These are phyloP conservation scores for Leccinum sublutescens DNA, from an alignment of 768 basidiomycete species.

Conservation along the genomic window DNA sequence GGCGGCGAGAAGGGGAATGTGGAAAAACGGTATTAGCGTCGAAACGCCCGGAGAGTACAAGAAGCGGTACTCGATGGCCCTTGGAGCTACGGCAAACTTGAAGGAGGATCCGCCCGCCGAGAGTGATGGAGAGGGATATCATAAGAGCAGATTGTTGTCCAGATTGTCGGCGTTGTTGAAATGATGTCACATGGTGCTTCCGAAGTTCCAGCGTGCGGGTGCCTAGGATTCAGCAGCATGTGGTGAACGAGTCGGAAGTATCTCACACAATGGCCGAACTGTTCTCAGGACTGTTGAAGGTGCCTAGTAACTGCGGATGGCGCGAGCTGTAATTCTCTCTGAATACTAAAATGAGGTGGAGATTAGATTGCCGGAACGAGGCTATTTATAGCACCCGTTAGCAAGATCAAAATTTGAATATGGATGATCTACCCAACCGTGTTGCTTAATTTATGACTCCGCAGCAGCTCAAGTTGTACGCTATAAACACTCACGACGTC, in stretches of 20 bases:
- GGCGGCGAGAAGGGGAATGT: conserved; percentile 67
- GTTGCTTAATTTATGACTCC: conserved; percentile 16
- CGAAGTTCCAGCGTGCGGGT: neutral
- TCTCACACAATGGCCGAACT: neutral
- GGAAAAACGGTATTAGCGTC: conserved; percentile 49
- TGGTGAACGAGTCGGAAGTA: neutral
- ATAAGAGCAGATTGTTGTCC: conserved; percentile 4
- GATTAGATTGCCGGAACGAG: neutral
- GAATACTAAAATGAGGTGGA: neutral
- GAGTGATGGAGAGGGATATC: neutral
- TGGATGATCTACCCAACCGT: neutral
- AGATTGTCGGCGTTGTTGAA: conserved; percentile 10
- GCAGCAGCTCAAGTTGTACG: conserved; percentile 10
- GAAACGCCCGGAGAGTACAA: conserved; percentile 86
- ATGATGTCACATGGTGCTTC: neutral
- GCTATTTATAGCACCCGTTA: neutral
- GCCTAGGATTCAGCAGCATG: neutral
- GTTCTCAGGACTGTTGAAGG: neutral
- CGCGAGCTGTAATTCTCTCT: neutral
- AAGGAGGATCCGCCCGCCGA: neutral
- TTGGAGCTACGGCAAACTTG: conserved; percentile 1
- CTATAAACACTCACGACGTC: neutral
- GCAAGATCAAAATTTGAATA: neutral
- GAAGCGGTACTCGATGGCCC: conserved; percentile 47
- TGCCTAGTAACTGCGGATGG: neutral